Evolutionary conservation across 2,329 filamentous ascomycete genomes (phyloP).

Genomic region (Albophoma yamanashiensis): DNA sequence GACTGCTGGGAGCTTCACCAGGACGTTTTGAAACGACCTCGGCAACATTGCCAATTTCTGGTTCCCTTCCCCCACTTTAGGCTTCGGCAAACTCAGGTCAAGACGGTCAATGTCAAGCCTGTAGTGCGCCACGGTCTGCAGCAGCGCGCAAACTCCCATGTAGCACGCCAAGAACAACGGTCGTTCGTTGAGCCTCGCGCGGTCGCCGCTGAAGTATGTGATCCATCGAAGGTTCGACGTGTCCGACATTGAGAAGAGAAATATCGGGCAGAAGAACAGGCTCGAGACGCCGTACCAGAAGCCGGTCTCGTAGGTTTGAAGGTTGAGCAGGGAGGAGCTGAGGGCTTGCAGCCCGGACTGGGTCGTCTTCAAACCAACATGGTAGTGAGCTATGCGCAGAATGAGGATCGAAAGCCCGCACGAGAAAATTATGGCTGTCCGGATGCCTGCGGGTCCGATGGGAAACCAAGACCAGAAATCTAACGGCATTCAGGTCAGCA

Average conservation of each 20-base stretch:
- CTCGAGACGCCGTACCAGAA: slow-evolving; percentile 71
- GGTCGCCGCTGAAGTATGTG: slow-evolving; percentile 58
- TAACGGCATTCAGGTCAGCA: slow-evolving; percentile 22
- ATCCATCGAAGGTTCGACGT: slow-evolving; percentile 60
- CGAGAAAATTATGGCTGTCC: slow-evolving; percentile 64
- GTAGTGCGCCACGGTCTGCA: slow-evolving; percentile 62
- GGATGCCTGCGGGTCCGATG: slow-evolving; percentile 62
- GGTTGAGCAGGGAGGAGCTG: slow-evolving; percentile 41
- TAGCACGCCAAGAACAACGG: slow-evolving; percentile 70
- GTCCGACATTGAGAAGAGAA: slow-evolving; percentile 58
- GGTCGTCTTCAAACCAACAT: slow-evolving; percentile 63
- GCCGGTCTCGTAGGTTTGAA: slow-evolving; percentile 57
- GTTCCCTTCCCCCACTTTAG: slow-evolving; percentile 10
- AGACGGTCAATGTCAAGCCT: slow-evolving; percentile 64
- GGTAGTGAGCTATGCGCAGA: slow-evolving; percentile 75
- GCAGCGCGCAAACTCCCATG: slow-evolving; percentile 55
- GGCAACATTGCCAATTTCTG: slow-evolving; percentile 13
- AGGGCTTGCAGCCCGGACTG: slow-evolving; percentile 57
- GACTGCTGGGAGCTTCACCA: slow-evolving; percentile 27
- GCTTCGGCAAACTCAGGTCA: slow-evolving; percentile 17
- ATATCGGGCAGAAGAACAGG: slow-evolving; percentile 70
- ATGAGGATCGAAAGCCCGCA: slow-evolving; percentile 70
- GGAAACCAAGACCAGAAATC: slow-evolving; percentile 85
- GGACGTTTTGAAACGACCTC: slow-evolving; percentile 22
- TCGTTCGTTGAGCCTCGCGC: slow-evolving; percentile 73